These are phyloP conservation scores for Scopulariopsis brevicaulis DNA, from an alignment of 2,329 filamentous ascomycete species.

Conservation along the genomic window DNA sequence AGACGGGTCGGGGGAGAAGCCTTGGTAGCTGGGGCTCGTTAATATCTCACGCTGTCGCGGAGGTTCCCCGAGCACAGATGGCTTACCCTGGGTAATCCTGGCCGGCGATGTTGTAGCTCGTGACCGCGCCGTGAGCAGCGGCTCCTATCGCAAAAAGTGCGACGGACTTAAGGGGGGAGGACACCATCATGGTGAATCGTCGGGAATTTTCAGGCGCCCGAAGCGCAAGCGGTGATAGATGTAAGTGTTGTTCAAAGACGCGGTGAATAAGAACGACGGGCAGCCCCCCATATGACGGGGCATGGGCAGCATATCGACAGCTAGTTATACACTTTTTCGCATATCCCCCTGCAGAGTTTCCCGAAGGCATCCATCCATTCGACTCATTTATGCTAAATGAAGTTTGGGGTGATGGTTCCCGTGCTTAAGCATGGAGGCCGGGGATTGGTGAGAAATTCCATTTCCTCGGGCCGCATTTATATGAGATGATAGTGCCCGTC, in stretches of 20 bases:
- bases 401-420: neutral
- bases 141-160: slow-evolving; percentile 16
- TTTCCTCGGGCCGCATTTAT: neutral
- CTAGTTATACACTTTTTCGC: neutral
- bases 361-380: neutral
- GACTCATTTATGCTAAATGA: neutral
- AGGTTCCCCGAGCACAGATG: no score
- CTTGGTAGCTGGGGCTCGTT: slow-evolving; percentile 20
- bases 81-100: slow-evolving; percentile 25
- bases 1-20: slow-evolving; percentile 33
- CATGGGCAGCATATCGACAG: neutral
- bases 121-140: slow-evolving; percentile 26
- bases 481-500: neutral
- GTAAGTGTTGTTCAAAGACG: neutral
- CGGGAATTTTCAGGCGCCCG: neutral
- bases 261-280: neutral
- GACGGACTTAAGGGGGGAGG: slow-evolving; percentile 16
- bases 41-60: no score
- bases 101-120: slow-evolving; percentile 32
- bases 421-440: neutral
- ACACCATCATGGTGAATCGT: neutral
- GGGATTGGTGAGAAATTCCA: neutral
- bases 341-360: neutral
- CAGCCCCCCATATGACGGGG: neutral
- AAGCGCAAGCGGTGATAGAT: neutral